Percentiles rank a stretch among this genome's conserved stretches.
These are phyloP conservation scores for Penicillium paradoxum DNA, from an alignment of 495 filamentous ascomycete species.

Conservation along the genomic window DNA sequence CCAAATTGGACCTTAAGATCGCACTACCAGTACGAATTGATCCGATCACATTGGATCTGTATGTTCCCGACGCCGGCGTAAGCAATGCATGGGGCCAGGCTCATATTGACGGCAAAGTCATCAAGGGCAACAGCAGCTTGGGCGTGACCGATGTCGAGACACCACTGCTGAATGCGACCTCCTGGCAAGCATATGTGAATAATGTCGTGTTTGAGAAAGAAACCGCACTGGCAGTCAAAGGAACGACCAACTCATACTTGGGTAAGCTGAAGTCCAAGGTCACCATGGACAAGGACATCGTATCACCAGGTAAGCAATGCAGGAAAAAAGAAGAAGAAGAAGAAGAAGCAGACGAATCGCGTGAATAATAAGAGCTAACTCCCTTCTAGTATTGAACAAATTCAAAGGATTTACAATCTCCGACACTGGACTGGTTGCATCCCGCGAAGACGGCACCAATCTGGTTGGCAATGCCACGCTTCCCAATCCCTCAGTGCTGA, in stretches of 20 bases:
- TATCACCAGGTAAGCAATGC: conserved; percentile 27
- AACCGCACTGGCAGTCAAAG: conserved; percentile 25
- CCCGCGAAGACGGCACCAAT: not conserved
- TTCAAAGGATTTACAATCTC: conserved; percentile 14
- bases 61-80: conserved; percentile 22
- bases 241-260: conserved; percentile 32
- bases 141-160: conserved; percentile 20
- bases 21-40: conserved; percentile 36
- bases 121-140: conserved; percentile 36
- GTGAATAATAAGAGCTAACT: conserved; percentile 3
- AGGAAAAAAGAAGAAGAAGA: too few relatives aligned
- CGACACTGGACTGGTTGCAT: not conserved
- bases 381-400: conserved; percentile 20
- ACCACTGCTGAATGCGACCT: conserved; percentile 20
- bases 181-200: conserved; percentile 34
- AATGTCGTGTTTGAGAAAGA: conserved; percentile 29
- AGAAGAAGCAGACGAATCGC: too few relatives aligned
- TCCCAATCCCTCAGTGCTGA: conserved; percentile 3
- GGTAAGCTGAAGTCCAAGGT: conserved; percentile 33
- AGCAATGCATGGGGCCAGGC: conserved; percentile 27
- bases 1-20: conserved; percentile 35
- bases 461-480: conserved; percentile 1
- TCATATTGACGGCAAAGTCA: conserved; percentile 20
- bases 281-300: conserved; percentile 34
- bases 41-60: conserved; percentile 30